Conservation (phyloP, 2,329 filamentous ascomycete species). For the Geosmithia putterillii region DNA sequence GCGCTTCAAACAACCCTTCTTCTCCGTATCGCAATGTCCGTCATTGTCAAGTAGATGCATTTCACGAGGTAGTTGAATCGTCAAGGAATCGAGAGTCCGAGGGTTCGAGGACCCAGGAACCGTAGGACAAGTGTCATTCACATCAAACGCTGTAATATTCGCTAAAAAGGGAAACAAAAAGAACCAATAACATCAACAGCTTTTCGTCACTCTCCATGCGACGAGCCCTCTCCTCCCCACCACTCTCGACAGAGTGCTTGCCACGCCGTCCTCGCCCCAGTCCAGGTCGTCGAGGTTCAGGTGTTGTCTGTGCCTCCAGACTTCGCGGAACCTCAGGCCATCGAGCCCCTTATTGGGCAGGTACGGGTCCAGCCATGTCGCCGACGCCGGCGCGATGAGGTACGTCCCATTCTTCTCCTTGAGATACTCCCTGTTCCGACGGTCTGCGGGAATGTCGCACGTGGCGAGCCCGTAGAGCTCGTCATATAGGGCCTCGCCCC, state of each 20-base stretch:
- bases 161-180: not conserved
- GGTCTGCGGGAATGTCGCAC: slow-evolving; percentile 46
- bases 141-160: not conserved
- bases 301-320: slow-evolving; percentile 57
- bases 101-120: no score
- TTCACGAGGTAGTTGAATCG: no score
- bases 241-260: slow-evolving; percentile 56
- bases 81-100: no score
- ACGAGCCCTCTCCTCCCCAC: slow-evolving; percentile 49
- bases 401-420: slow-evolving; percentile 54
- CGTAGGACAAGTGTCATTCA: not conserved
- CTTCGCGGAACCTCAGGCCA: slow-evolving; percentile 52
- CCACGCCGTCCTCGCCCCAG: slow-evolving; percentile 64
- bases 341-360: slow-evolving; percentile 44
- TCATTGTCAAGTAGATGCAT: not conserved
- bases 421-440: slow-evolving; percentile 40
- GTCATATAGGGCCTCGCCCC: slow-evolving; percentile 45
- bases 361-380: slow-evolving; percentile 56
- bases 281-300: slow-evolving; percentile 72
- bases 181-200: slow-evolving; percentile 21
- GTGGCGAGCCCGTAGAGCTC: slow-evolving; percentile 47
- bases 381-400: slow-evolving; percentile 62
- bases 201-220: slow-evolving; percentile 54
- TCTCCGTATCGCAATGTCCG: not conserved
- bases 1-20: not conserved